Evolutionary conservation across 345 rosid genomes (phyloP).

Genomic region (Heritiera fomes): DNA sequence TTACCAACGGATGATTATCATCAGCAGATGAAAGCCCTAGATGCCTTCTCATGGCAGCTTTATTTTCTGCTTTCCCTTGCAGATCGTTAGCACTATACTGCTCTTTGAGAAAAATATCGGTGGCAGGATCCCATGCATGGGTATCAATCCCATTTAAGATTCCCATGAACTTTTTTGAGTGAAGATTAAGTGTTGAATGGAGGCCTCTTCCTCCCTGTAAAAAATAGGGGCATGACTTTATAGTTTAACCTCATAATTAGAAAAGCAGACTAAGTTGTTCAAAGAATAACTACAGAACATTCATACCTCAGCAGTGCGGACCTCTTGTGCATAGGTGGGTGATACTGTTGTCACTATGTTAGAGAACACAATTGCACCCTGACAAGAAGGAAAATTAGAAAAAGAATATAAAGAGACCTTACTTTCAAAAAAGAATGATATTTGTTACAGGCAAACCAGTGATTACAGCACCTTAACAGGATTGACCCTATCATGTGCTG

Average conservation of each 20-base stretch:
- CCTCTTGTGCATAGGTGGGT: constrained; percentile 95
- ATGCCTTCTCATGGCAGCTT: constrained; percentile 58
- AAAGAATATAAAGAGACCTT: neutral
- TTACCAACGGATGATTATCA: constrained; percentile 77
- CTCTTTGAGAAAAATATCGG: constrained; percentile 71
- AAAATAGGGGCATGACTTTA: constrained; percentile 16
- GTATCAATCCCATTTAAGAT: constrained; percentile 92
- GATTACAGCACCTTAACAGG: constrained; percentile 67
- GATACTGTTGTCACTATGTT: constrained; percentile 97
- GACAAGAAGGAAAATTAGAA: constrained; percentile 26
- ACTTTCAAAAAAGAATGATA: constrained; percentile 6
- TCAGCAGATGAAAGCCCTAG: constrained; percentile 78
- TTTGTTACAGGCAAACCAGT: constrained; percentile 2
- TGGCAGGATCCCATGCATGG: constrained; percentile 94
- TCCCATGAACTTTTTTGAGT: constrained; percentile 86
- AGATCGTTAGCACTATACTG: constrained; percentile 81
- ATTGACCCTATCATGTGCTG: constrained; percentile 73
- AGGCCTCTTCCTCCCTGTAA: constrained; percentile 91
- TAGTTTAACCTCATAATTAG: constrained; percentile 1
- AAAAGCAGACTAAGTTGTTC: constrained; percentile 2
- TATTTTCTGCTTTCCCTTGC: constrained; percentile 88
- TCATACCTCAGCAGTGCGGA: constrained; percentile 84
- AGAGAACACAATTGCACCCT: constrained; percentile 97
- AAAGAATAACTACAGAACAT: constrained; percentile 16
- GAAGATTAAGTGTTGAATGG: constrained; percentile 74